These are phyloP conservation scores for Boletus bicolor DNA, from an alignment of 768 basidiomycete genomes.

Conservation along the genomic window DNA sequence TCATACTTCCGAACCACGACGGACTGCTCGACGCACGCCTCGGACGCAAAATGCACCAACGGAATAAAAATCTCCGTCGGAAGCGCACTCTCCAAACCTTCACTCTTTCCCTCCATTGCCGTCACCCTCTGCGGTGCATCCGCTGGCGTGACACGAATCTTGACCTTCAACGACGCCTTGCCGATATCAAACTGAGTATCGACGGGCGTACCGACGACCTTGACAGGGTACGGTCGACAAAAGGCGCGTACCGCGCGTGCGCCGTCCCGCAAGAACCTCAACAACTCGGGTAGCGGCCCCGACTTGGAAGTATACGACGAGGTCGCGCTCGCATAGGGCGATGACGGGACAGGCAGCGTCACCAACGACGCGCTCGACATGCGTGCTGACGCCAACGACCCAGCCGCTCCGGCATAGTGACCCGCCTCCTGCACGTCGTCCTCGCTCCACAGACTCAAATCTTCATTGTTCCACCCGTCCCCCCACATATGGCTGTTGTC, in stretches of 20 bases:
- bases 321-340: slow-evolving; percentile 4
- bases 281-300: slow-evolving; percentile 5
- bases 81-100: slow-evolving; percentile 28
- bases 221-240: slow-evolving; percentile 76
- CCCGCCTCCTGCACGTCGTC: slow-evolving; percentile 53
- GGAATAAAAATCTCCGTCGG: slow-evolving; percentile 93
- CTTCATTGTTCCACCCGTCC: slow-evolving; percentile 96
- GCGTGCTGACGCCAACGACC: slow-evolving; percentile 8
- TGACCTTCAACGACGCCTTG: slow-evolving; percentile 66
- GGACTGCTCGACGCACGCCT: slow-evolving; percentile 27
- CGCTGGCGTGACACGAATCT: slow-evolving; percentile 57
- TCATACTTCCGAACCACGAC: neutral
- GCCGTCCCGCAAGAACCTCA: slow-evolving; percentile 79
- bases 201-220: slow-evolving; percentile 63
- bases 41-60: slow-evolving; percentile 79
- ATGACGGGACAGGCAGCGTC: slow-evolving; percentile 19
- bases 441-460: slow-evolving; percentile 81
- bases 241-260: slow-evolving; percentile 84
- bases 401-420: neutral
- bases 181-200: slow-evolving; percentile 75
- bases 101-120: neutral
- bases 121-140: slow-evolving; percentile 39
- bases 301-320: neutral
- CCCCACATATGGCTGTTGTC: slow-evolving; percentile 87
- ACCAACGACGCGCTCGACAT: slow-evolving; percentile 19